phyloP scores from a whole-genome alignment of 2,329 filamentous ascomycete genomes.

The Trichoderma endophyticum region DNA sequence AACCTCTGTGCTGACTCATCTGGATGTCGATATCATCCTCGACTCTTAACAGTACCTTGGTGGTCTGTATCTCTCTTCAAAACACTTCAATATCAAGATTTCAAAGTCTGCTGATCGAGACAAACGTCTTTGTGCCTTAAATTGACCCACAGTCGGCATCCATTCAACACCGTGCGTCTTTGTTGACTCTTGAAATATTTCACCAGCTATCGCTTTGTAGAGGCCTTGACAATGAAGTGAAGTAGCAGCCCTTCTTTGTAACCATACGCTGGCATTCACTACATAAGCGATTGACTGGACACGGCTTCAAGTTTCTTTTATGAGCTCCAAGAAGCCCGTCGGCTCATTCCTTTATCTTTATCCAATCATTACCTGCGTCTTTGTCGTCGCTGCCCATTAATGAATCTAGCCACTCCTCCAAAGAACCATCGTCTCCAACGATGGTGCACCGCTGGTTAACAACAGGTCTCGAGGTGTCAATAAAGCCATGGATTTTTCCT shows the following conservation, averaged over 20 bases:
- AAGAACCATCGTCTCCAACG: not conserved
- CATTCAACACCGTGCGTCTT: not conserved
- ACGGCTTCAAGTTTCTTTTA: not conserved
- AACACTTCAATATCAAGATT: not conserved
- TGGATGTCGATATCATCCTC: not conserved
- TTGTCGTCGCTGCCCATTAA: not conserved
- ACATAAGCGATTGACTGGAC: no score
- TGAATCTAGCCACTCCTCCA: not conserved
- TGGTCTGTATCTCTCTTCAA: no score
- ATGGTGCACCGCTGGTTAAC: not conserved
- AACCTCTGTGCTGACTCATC: slow-evolving; percentile 6
- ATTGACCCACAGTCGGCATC: not conserved
- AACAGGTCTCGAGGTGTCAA: not conserved
- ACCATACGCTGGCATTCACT: no score
- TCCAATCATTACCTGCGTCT: no score
- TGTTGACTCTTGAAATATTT: not conserved
- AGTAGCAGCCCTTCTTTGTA: no score
- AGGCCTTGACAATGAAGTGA: not conserved
- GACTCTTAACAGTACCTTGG: not conserved
- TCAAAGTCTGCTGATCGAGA: no score
- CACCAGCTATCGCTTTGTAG: not conserved
- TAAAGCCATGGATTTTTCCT: not conserved
- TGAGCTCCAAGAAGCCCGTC: not conserved
- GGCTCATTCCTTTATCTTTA: not conserved
- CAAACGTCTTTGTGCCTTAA: not conserved